Base-by-base conservation (phyloP, 2,329 filamentous ascomycete genomes). In the Alternaria sp. region DNA sequence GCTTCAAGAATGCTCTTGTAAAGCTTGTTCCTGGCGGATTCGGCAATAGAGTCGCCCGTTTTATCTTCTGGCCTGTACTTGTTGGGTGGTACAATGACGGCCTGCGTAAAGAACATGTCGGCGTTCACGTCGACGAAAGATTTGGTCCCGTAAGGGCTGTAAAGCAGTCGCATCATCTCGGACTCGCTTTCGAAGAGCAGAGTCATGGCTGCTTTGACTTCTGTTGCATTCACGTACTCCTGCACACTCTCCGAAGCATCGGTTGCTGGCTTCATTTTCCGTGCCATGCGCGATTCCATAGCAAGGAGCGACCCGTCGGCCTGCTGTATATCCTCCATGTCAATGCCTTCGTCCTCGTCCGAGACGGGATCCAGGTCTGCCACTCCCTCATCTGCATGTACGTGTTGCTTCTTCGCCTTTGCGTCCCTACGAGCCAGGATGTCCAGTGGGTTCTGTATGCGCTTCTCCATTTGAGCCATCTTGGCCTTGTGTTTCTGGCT, bases 51-150 rank as follows among this genome's bases (percentile, higher is more conserved):
- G 41, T 90, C 88, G 34, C 92, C 92, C 29, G 91, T 93, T 59
- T 88, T 86, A 9, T 93, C 92, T 75, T 96, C 92, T 11, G 95
- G 93, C 39, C 95, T 88, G 77, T 90, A 99, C 69, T 89, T 90
- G 75, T 97, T 99, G 2, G 95, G 95, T 2, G 96, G 93, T 0
- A 99, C 92, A 13, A 98, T 82, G 51, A 99, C 82, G 34, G 88
- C 89, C 56, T 90, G 88, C 56, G 98, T 83, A 79, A 99, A 99
- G 80, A 99, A 98, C 88, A 98, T 97, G 66, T 97, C 91, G 1
- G 92, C 86, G 2, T 82, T 87, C n/a, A 92, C 81, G 17, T 80
- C 80, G 79, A 36, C 61, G 8, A 65, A 51, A 33, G 84, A 86
- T 73, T 86, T 88, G 4, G 84, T 81, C 4, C 89, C 87, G 57